Conservation (phyloP, 768 basidiomycete genomes). For the Leucocoprinus leucothites region DNA sequence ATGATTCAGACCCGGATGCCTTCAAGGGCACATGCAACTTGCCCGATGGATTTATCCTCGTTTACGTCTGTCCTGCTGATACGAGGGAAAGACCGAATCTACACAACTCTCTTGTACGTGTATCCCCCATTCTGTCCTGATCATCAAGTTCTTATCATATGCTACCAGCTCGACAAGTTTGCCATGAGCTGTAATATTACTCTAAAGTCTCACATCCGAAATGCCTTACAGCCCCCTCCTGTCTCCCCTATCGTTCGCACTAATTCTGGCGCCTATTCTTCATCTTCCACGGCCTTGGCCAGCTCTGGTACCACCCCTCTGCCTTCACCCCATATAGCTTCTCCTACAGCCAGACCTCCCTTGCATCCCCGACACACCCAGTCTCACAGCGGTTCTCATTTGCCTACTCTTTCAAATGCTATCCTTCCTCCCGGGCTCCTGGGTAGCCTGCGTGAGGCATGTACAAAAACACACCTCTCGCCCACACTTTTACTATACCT, state of each 20-base stretch:
- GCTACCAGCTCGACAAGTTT: constrained; percentile 68
- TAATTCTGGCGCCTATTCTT: constrained; percentile 28
- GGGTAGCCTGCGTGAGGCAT: constrained; percentile 25
- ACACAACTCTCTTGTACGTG: constrained; percentile 62
- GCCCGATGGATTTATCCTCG: constrained; percentile 66
- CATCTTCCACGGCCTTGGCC: constrained; percentile 24
- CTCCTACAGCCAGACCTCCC: constrained; percentile 23
- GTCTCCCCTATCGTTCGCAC: constrained; percentile 21
- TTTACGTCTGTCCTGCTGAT: constrained; percentile 71
- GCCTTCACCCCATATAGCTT: constrained; percentile 30
- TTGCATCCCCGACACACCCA: constrained; percentile 18
- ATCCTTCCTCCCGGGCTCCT: constrained; percentile 28
- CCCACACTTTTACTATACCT: constrained; percentile 59
- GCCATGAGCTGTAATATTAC: constrained; percentile 68
- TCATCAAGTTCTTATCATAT: background rate
- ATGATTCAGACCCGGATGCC: constrained; percentile 28
- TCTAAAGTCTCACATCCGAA: constrained; percentile 40
- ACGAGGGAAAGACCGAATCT: constrained; percentile 63
- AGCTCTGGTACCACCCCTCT: constrained; percentile 22
- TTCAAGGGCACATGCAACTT: constrained; percentile 46
- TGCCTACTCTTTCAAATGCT: constrained; percentile 6
- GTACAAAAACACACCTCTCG: constrained; percentile 41
- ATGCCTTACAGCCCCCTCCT: constrained; percentile 30
- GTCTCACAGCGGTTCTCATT: constrained; percentile 16
- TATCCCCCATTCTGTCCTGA: background rate